These are phyloP conservation scores for Candida silvatica DNA, from an alignment of 805 yeast species.

Conservation along the genomic window DNA sequence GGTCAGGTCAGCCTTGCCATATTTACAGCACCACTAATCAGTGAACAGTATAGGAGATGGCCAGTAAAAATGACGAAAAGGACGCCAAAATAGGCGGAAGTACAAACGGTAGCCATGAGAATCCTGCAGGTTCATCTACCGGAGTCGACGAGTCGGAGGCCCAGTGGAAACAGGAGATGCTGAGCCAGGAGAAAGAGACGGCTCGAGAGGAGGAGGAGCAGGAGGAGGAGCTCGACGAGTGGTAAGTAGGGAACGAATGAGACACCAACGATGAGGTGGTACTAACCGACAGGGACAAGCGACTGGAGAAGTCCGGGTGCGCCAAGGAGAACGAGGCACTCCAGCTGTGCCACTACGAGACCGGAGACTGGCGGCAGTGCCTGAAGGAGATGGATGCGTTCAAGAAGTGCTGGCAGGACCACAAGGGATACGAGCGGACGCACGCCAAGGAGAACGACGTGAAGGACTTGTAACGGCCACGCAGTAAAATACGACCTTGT, in stretches of 20 bases:
- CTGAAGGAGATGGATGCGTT: conserved; percentile 44
- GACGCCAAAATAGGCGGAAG: no score
- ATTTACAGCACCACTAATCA: no score
- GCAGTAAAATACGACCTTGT: no score
- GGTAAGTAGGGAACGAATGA: conserved; percentile 30
- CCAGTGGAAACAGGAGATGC: no score
- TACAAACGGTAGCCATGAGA: no score
- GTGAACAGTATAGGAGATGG: no score
- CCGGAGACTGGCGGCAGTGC: conserved; percentile 75
- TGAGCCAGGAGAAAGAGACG: not conserved
- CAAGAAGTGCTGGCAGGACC: conserved; percentile 32
- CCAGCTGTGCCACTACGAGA: conserved; percentile 74
- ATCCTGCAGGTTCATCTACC: no score
- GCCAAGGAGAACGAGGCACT: conserved; percentile 57
- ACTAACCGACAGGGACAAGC: conserved; percentile 45
- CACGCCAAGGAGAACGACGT: conserved; percentile 26
- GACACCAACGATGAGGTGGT: not conserved
- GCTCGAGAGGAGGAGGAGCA: conserved; percentile 15
- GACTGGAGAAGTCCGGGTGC: no score
- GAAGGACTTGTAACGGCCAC: not conserved
- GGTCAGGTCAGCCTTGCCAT: no score
- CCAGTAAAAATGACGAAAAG: conserved; percentile 6
- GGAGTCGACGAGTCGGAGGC: no score
- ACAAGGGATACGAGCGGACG: conserved; percentile 30
- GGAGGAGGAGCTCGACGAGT: conserved; percentile 63